These are phyloP conservation scores for Begonia loranthoides DNA, from an alignment of 306 rosid species.

Conservation along the genomic window DNA sequence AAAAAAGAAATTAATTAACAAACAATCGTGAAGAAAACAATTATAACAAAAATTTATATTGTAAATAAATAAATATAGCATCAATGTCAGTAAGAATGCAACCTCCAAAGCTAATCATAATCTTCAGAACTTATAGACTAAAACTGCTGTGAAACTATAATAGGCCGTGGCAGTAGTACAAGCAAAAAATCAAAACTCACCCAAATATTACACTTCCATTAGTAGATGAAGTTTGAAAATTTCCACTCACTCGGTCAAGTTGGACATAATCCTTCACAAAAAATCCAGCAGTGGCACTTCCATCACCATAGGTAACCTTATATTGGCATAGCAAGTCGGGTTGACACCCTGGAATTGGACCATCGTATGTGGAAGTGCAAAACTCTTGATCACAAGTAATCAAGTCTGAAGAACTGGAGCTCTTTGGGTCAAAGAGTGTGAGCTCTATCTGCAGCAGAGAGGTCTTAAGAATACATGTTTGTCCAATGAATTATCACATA, in stretches of 20 bases:
- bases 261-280: slow-evolving; percentile 54
- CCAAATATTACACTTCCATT: slow-evolving; percentile 56
- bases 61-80: too few relatives aligned
- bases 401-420: slow-evolving; percentile 35
- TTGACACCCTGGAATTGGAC: slow-evolving; percentile 44
- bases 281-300: slow-evolving; percentile 63
- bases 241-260: slow-evolving; percentile 34
- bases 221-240: slow-evolving; percentile 21
- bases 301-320: slow-evolving; percentile 71
- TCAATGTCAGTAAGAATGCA: too few relatives aligned
- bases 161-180: too few relatives aligned
- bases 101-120: too few relatives aligned
- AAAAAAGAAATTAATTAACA: too few relatives aligned
- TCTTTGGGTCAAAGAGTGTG: slow-evolving; percentile 37
- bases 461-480: too few relatives aligned
- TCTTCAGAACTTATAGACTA: too few relatives aligned
- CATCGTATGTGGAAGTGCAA: slow-evolving; percentile 43
- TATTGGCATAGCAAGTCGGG: slow-evolving; percentile 40
- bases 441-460: slow-evolving; percentile 48
- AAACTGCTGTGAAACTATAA: too few relatives aligned
- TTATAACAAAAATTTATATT: too few relatives aligned
- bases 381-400: slow-evolving; percentile 51
- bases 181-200: slow-evolving; percentile 23
- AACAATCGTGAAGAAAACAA: too few relatives aligned
- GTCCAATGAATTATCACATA: too few relatives aligned